Conservation (phyloP, 2,329 filamentous ascomycete species). For the Pseudogymnoascus sp. region DNA sequence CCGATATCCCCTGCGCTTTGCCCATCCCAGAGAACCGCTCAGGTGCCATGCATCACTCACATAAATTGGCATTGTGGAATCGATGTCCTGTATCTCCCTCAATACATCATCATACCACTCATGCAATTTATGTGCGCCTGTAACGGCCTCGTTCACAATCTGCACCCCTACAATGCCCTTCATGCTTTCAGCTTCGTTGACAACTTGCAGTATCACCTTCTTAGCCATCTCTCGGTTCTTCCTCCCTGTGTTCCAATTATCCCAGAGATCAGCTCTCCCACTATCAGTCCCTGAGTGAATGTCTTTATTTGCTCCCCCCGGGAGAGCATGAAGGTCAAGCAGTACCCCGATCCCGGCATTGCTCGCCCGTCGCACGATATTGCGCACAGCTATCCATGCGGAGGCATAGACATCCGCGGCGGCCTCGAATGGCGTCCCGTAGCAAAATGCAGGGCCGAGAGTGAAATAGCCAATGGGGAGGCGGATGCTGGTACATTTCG, state of each 20-base stretch:
- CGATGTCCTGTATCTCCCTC: constrained; percentile 36
- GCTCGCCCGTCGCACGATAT: constrained; percentile 37
- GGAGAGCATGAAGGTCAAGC: constrained; percentile 50
- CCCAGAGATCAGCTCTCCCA: constrained; percentile 44
- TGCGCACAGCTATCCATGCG: constrained; percentile 43
- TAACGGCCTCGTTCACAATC: constrained; percentile 47
- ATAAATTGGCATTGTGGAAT: constrained; percentile 43
- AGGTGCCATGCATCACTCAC: constrained; percentile 52
- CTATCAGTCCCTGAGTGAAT: constrained; percentile 48
- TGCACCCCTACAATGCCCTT: constrained; percentile 45
- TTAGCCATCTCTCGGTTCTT: constrained; percentile 37
- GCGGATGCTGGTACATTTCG: constrained; percentile 48
- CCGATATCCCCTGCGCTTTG: constrained; percentile 31
- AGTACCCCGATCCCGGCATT: constrained; percentile 44
- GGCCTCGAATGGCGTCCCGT: constrained; percentile 42
- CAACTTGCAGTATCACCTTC: constrained; percentile 42
- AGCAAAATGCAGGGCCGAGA: constrained; percentile 41
- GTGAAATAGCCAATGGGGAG: constrained; percentile 53
- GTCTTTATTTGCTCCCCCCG: constrained; percentile 47
- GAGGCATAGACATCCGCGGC: constrained; percentile 40
- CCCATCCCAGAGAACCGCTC: constrained; percentile 36
- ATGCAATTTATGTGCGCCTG: constrained; percentile 43
- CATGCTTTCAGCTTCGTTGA: constrained; percentile 21
- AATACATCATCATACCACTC: constrained; percentile 48
- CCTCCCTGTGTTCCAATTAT: constrained; percentile 19